Base-by-base conservation (phyloP, 2,329 filamentous ascomycete genomes). In the Reticulascus tulasneorum region DNA sequence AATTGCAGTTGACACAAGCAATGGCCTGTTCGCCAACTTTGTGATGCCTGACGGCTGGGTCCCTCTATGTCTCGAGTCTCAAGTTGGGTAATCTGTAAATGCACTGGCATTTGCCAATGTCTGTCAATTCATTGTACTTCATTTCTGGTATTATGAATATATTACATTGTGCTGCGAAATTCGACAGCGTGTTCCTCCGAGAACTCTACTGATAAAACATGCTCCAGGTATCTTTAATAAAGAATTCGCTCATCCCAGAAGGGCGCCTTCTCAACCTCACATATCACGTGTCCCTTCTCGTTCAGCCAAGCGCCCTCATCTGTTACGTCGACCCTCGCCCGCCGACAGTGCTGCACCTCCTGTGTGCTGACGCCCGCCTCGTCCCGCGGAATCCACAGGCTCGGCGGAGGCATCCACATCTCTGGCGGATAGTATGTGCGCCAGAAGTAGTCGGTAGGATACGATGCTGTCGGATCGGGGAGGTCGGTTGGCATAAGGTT, bases 331-430 rank as follows among this genome's bases (percentile, higher is more conserved):
- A 86, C 33, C 27, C 25, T 81, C 17, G 85, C 73, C 46, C 75
- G 75, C 47, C 70, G 68, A 6, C 44, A 46, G 47, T 86, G 76
- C 25, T 69, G 66, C 38, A 89, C 71, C 59, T 90, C 86, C 53
- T 90, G 84, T 48, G 66, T 67, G 39, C 77, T 84, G 23, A 91
- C 74, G 17, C 84, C 83, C 18, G 76, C 72, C 2, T 71, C 66
- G 53, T 93, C 86, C 35, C 75, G 71, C 2, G 86, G 86, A 19
- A 93, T 79, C 86, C 86, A 93, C 20, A 93, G 67, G 7, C 80
- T 64, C 4, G 83, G 82, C 0, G 76, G 63, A 25, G 71, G 63
- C 33, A 72, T 66, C 27, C 64, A 76, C 54, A 87, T 77, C 8
- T 82, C 75, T 0, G 86, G 84, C 46, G 87, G 80, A 60, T 72